Base-by-base conservation (phyloP, 805 yeast genomes). In the Starmera caribaea region DNA sequence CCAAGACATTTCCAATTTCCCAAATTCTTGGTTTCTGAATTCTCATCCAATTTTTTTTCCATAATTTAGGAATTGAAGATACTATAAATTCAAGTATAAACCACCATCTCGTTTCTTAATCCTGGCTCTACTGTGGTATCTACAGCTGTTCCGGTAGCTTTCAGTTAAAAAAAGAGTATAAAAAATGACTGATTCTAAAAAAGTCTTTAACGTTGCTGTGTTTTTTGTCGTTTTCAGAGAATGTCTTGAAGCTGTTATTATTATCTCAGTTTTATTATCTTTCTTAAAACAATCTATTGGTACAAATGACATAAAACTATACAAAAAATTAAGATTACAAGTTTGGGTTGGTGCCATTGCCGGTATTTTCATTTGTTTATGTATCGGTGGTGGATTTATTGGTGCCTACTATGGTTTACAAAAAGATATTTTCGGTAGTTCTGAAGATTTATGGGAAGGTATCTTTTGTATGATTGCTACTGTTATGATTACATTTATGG, bases 381-480 rank as follows among this genome's bases (percentile, higher is more conserved):
- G 76, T 40, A 68, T 90, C 46, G 98, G 98, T 61, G 81, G 85
- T 65, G 95, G 87, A 41, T 88, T 90, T 65, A 89, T 90, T 59
- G 98, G 95, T 62, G 88, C 87, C 16, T 90, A 85, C 68, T 90
- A 90, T 61, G 65, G 83, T 30, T 69, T 83, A 37, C 79, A 81
- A 47, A 74, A 74, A 39, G 94, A 90, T 73, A 74, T 89, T 47
- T 90, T 96, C 84, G 71, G 90, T 37, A 57, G 61, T 10, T 78
- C 95, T 16, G 98, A 90, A 61, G 97, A 90, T 60, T 61, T 90
- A 41, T 90, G 97, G 97, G 98, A 90, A 73, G 97, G 97, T 68
- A 70, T 86, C 42, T 88, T 90, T 59, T 85, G 94, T 64, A 66
- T 90, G 49, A 78, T 90, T 60, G 98, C 97, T 3, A 76, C 95